These are phyloP conservation scores for Vitellaria paradoxa DNA, from an alignment of 179 eudicot species.

Conservation along the genomic window DNA sequence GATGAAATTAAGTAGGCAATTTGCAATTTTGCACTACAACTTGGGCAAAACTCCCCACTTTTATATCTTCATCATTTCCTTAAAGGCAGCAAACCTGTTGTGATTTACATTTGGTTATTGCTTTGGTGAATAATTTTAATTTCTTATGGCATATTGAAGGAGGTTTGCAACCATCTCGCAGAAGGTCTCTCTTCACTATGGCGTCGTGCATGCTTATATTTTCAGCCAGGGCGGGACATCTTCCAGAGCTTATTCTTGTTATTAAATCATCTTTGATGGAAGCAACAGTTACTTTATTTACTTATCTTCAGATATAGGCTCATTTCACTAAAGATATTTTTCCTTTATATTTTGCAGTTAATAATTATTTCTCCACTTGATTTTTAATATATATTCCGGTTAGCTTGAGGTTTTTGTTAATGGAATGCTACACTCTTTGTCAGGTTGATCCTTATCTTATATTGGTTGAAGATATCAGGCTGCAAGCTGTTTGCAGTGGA, in stretches of 20 bases:
- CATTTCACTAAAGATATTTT: neutral
- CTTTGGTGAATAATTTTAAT: slow-evolving; percentile 8
- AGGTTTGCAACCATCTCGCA: slow-evolving; percentile 62
- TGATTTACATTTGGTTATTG: neutral
- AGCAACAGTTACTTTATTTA: slow-evolving; percentile 38
- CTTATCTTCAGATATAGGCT: slow-evolving; percentile 6
- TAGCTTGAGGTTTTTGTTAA: neutral
- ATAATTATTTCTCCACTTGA: neutral
- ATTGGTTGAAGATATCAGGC: slow-evolving; percentile 65
- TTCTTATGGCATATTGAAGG: slow-evolving; percentile 36
- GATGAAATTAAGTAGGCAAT: neutral
- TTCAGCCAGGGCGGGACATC: slow-evolving; percentile 73
- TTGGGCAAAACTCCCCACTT: neutral
- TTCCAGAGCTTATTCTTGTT: slow-evolving; percentile 64
- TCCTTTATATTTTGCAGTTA: neutral
- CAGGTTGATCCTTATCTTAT: slow-evolving; percentile 86
- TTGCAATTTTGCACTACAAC: neutral
- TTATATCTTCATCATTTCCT: neutral
- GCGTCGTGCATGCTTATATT: slow-evolving; percentile 82
- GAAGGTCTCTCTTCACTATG: slow-evolving; percentile 84
- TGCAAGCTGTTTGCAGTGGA: slow-evolving; percentile 38
- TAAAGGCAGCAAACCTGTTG: no score
- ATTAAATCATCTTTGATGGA: slow-evolving; percentile 69
- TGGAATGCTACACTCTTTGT: slow-evolving; percentile 13
- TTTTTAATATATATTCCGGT: neutral